Evolutionary conservation across 768 basidiomycete genomes (phyloP).

Genomic region (Thelephora aurantiotincta): DNA sequence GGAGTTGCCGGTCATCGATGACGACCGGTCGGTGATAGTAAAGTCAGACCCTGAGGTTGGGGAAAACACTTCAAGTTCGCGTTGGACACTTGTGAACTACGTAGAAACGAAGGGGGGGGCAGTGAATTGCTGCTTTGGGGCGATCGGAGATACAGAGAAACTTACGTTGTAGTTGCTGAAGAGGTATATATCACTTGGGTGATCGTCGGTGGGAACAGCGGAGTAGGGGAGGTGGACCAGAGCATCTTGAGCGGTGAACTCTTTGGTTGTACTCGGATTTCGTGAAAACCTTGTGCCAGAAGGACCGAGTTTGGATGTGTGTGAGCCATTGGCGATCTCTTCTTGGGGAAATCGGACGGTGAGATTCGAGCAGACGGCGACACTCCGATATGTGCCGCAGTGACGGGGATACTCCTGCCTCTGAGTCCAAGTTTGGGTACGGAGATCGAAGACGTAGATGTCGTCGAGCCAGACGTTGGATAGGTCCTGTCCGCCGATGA

Average conservation of each 20-base stretch:
- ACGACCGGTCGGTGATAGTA: conserved; percentile 66
- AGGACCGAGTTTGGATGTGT: conserved; percentile 28
- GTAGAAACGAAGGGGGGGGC: background rate
- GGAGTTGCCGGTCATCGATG: conserved; percentile 63
- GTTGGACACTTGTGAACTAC: conserved; percentile 88
- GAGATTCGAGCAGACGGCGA: conserved; percentile 64
- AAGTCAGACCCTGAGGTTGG: conserved; percentile 68
- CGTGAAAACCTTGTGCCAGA: conserved; percentile 43
- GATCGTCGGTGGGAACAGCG: conserved; percentile 50
- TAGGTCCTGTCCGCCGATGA: conserved; percentile 94
- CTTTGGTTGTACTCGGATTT: conserved; percentile 20
- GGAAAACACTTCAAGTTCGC: conserved; percentile 86
- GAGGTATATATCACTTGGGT: conserved; percentile 76
- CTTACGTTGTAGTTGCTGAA: conserved; percentile 95
- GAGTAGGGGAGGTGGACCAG: conserved; percentile 70
- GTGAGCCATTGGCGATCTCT: conserved; percentile 31
- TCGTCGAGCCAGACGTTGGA: conserved; percentile 91
- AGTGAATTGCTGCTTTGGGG: conserved; percentile 6
- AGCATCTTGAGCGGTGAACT: conserved; percentile 42
- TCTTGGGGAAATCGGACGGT: conserved; percentile 58
- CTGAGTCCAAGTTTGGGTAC: conserved; percentile 61
- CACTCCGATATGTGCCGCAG: conserved; percentile 91
- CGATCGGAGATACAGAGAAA: conserved; percentile 7
- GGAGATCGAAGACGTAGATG: conserved; percentile 78
- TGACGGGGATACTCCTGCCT: conserved; percentile 77